Evolutionary conservation across 306 rosid species (phyloP), one percentile per base, ranked within the genome.

Genomic region (Prunus mira): DNA sequence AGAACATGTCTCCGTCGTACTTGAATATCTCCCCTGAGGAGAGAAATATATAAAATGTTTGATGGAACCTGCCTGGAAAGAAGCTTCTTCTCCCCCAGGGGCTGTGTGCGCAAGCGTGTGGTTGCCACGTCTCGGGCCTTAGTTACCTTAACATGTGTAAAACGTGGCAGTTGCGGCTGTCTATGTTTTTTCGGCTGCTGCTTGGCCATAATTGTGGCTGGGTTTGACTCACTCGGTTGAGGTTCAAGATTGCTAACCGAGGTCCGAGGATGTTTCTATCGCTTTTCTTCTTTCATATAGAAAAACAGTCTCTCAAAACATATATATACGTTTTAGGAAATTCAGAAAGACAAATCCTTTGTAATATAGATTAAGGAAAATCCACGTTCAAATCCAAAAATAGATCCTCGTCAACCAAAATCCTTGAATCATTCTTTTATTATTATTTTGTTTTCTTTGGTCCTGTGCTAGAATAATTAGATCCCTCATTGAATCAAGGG

Each of bases 111-210:
- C 7, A 15, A 38, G 50, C 0, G 0, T 34, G 27, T 32, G 46
- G 15, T 17, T 32, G 61, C 24, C 49, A 65, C 15, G 13, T 65
- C 3, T 18, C 69, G 18, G 22, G 25, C 50, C 19, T 12, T 10
- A 0, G 27, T 65, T 34, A 32, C 25, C 49, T 18, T 34, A 19
- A 34, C 27, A 17, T 65, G 69, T 10, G 50, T 12, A 34, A 18
- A 65, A 34, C 49, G 50, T 65, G 49, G 13, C 69, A 19, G n/a
- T 65, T 65, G 69, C 69, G 49, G 50, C 49, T 34, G 69, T 34
- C 12, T 34, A 62, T 28, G 17, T 19, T 18, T 1, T 34, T 4
- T 65, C 50, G 3, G 38, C 43, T 5, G 15, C 30, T 65, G 14
- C 15, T 18, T 65, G 22, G 69, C 49, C 8, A 27, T 13, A 61